Evolutionary conservation across 345 rosid genomes (phyloP).

Genomic region (Corymbia maculata): DNA sequence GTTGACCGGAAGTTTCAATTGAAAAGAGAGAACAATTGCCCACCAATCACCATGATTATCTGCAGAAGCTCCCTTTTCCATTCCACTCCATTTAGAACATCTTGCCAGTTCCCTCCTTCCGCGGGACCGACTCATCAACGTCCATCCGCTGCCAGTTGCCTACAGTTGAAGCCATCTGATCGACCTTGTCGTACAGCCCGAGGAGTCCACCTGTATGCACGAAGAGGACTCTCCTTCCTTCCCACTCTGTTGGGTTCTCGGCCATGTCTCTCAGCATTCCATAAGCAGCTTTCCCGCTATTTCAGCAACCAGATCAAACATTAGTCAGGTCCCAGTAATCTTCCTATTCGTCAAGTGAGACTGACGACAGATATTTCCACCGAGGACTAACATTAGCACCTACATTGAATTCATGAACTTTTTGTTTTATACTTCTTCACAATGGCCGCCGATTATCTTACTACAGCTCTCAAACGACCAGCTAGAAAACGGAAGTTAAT

Average conservation of each 20-base stretch:
- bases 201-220: constrained; percentile 86
- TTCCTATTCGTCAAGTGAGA: not conserved
- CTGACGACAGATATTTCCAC: not conserved
- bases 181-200: constrained; percentile 74
- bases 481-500: not conserved
- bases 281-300: constrained; percentile 84
- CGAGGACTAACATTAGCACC: not conserved
- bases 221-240: constrained; percentile 71
- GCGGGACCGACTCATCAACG: constrained; percentile 61
- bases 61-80: not conserved
- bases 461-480: not conserved
- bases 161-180: constrained; percentile 53
- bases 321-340: not conserved
- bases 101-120: constrained; percentile 66
- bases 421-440: not conserved
- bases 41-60: not conserved
- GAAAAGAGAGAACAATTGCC: not conserved
- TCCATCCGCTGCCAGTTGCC: constrained; percentile 60
- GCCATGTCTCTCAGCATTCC: constrained; percentile 70
- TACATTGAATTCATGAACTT: not conserved
- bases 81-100: constrained; percentile 42
- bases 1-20: not conserved
- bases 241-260: constrained; percentile 69
- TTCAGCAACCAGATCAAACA: not conserved
- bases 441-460: not conserved